Evolutionary conservation across 108 stramenopile species (phyloP).

Genomic region (Craspedostauros australis): DNA sequence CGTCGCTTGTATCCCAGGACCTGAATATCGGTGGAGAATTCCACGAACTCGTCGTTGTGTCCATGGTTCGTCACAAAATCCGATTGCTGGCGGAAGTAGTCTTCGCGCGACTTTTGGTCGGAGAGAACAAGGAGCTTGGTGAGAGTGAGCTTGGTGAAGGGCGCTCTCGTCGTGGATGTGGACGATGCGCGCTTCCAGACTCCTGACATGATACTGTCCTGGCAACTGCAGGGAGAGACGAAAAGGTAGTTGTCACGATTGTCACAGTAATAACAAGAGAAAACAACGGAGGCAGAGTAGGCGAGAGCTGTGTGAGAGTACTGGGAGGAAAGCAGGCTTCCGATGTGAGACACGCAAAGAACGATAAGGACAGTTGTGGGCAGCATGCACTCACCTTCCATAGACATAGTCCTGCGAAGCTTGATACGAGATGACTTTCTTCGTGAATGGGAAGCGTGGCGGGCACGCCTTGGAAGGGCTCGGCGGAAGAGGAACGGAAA

Average conservation of each 20-base stretch:
- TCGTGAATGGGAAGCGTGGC: constrained; percentile 30
- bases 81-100: constrained; percentile 84
- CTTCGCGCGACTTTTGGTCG: constrained; percentile 53
- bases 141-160: constrained; percentile 68
- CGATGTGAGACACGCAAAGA: too few relatives aligned
- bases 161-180: constrained; percentile 33
- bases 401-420: constrained; percentile 48
- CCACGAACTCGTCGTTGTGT: constrained; percentile 65
- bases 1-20: constrained; percentile 65
- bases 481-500: too few relatives aligned
- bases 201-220: constrained; percentile 66
- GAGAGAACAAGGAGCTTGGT: constrained; percentile 62
- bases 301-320: background rate
- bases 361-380: background rate
- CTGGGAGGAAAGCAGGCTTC: background rate
- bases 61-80: constrained; percentile 70
- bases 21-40: constrained; percentile 75
- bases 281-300: constrained; percentile 1
- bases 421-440: constrained; percentile 68
- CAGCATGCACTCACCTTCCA: constrained; percentile 9
- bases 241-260: too few relatives aligned
- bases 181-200: constrained; percentile 65
- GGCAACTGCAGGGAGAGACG: constrained; percentile 35
- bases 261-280: too few relatives aligned
- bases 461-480: too few relatives aligned